phyloP scores from a whole-genome alignment of 768 basidiomycete species.

The Pulveroboletus sp. region DNA sequence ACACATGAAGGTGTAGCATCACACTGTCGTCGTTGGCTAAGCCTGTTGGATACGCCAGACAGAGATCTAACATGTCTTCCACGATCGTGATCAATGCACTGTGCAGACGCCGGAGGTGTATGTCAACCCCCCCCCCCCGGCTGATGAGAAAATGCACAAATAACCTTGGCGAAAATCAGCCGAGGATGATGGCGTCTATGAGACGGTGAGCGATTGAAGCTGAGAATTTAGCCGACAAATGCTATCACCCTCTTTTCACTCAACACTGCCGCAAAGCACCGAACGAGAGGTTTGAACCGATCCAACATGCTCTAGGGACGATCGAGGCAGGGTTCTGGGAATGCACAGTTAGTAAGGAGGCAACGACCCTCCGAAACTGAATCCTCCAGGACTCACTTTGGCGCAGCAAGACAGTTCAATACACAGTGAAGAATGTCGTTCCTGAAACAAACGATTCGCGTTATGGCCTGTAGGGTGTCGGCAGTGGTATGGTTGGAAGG shows the following conservation, averaged over 20 bases:
- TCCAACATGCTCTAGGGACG: slow-evolving; percentile 2
- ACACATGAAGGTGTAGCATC: too few relatives aligned
- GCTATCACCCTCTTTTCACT: not conserved
- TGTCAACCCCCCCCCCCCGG: too few relatives aligned
- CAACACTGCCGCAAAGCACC: not conserved
- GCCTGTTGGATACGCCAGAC: too few relatives aligned
- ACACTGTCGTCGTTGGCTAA: too few relatives aligned
- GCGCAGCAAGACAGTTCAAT: not conserved
- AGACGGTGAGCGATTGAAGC: not conserved
- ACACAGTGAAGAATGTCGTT: not conserved
- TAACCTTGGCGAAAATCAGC: not conserved
- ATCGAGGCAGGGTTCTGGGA: slow-evolving; percentile 4
- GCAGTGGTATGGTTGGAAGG: not conserved
- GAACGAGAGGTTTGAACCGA: slow-evolving; percentile 3
- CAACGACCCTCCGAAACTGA: too few relatives aligned
- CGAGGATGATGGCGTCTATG: not conserved
- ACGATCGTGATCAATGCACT: too few relatives aligned
- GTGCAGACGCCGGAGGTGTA: too few relatives aligned
- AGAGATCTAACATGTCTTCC: too few relatives aligned
- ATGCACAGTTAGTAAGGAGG: not conserved
- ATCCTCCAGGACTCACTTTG: not conserved
- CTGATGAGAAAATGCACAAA: too few relatives aligned
- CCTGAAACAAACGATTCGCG: not conserved
- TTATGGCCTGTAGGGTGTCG: not conserved
- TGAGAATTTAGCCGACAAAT: not conserved